Evolutionary conservation across 2,329 filamentous ascomycete genomes (phyloP).

Genomic region (Uncinocarpus reesii): DNA sequence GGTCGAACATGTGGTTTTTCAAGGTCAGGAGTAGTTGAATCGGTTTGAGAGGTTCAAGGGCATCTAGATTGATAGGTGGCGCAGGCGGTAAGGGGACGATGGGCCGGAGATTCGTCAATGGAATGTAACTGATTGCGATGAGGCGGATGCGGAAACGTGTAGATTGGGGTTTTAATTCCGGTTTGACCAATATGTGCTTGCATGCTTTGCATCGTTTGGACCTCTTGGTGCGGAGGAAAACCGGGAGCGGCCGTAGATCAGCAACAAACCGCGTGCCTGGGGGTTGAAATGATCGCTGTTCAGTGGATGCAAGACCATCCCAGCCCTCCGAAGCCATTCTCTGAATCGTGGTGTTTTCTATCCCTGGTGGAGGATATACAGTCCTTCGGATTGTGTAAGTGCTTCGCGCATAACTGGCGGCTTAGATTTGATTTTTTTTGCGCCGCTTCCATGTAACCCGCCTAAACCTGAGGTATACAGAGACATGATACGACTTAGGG

Average conservation of each 20-base stretch:
- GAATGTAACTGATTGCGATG: conserved; percentile 79
- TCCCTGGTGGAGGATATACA: conserved; percentile 52
- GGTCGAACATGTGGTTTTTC: conserved; percentile 88
- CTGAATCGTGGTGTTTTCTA: conserved; percentile 51
- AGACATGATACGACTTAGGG: conserved; percentile 80
- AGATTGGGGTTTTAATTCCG: conserved; percentile 78
- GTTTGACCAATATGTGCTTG: conserved; percentile 89
- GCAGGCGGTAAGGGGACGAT: conserved; percentile 41
- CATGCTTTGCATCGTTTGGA: conserved; percentile 88
- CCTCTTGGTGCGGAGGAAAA: conserved; percentile 78
- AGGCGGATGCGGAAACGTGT: conserved; percentile 88
- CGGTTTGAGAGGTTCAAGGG: conserved; percentile 41
- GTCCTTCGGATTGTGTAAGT: conserved; percentile 57
- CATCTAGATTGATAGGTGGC: conserved; percentile 35
- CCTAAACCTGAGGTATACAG: conserved; percentile 61
- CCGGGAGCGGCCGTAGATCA: conserved; percentile 70
- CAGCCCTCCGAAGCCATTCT: conserved; percentile 51
- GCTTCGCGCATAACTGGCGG: conserved; percentile 73
- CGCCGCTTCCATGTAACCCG: conserved; percentile 40
- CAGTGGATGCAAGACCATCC: conserved; percentile 49
- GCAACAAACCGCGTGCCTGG: conserved; percentile 52
- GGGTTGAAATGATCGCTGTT: conserved; percentile 44
- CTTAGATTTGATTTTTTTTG: conserved; percentile 56
- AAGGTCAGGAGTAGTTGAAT: conserved; percentile 81
- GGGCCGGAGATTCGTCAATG: conserved; percentile 58